Evolutionary conservation across 768 basidiomycete species (phyloP), one percentile per base, ranked within the genome.

Genomic region (Lyophyllum atratum): DNA sequence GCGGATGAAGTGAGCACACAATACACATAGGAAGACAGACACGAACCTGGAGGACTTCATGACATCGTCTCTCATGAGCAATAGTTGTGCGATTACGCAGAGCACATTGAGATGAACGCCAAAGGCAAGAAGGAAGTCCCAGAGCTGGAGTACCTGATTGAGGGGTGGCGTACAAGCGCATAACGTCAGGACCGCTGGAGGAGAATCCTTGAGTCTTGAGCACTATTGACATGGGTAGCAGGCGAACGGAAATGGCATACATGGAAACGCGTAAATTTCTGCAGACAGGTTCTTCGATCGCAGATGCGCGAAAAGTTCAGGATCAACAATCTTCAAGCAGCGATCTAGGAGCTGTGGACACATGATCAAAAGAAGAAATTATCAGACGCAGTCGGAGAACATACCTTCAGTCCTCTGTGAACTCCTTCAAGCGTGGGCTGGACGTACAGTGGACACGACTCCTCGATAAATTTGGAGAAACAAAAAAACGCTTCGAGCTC

Each of bases 401-500:
- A 31, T 66, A 95, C 96, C 80, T 93, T 94, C 37, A 99, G 77
- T 12, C 96, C 97, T 50, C 90, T 80, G 69, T 99, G 97, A 0
- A 98, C 97, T 8, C 97, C 97, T 69, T 95, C 92, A 14, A 99
- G 77, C 0, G 95, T 98, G 2, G 95, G 95, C 64, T 95, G 92
- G 8, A 98, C 95, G 68, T 98, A 99, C n/a, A 94, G 74, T 9
- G 97, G 97, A 73, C 95, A 98, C 9, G 85, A 87, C 55, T 89
- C 87, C 74, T 98, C 96, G 63, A 98, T 97, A 69, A 99, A 99
- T 65, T 89, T 92, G 25, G 93, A 84, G 67, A 99, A 98, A 73
- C 93, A 97, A 59, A 89, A 95, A 72, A 98, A 99, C 1, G 97
- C 97, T 72, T 99, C 97, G n/a, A 98, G 74, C 71, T 99, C 94